Conservation (phyloP, 2,329 filamentous ascomycete genomes). For the Trichoderma cornu-damae region DNA sequence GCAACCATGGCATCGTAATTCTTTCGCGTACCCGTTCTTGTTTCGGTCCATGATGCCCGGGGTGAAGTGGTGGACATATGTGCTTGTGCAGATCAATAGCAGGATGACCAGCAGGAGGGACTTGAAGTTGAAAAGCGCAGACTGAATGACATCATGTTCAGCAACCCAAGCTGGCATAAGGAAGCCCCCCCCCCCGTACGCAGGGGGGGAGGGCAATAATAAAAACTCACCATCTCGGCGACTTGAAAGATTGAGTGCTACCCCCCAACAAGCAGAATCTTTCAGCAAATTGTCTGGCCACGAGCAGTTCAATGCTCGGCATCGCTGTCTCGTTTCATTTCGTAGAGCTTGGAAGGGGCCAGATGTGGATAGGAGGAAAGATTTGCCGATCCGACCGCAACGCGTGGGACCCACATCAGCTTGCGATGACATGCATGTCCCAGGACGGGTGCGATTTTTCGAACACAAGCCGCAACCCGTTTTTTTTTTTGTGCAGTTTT, state of each 20-base stretch:
- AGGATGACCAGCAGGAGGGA: slow-evolving; percentile 91
- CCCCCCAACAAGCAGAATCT: background rate
- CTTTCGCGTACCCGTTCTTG: slow-evolving; percentile 74
- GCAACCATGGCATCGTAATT: no score
- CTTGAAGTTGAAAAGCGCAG: slow-evolving; percentile 98
- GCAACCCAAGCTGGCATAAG: background rate
- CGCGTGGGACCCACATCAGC: slow-evolving; percentile 2
- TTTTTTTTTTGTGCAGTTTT: background rate
- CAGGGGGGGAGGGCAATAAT: no score
- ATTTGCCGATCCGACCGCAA: slow-evolving; percentile 30
- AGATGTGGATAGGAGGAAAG: slow-evolving; percentile 33
- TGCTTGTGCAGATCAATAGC: slow-evolving; percentile 90
- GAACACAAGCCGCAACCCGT: background rate
- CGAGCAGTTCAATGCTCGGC: slow-evolving; percentile 16
- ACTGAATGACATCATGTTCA: slow-evolving; percentile 47
- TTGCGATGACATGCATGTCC: slow-evolving; percentile 8
- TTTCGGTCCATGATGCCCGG: slow-evolving; percentile 88
- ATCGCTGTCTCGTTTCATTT: slow-evolving; percentile 10
- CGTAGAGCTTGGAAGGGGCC: slow-evolving; percentile 9
- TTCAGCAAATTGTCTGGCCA: background rate
- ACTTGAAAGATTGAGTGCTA: background rate
- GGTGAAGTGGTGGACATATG: slow-evolving; percentile 87
- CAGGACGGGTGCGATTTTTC: slow-evolving; percentile 10
- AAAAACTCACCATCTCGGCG: slow-evolving; percentile 29
- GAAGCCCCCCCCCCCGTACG: background rate